Evolutionary conservation across 805 yeast species (phyloP).

Genomic region (Isabelozyma pseudorhagii): DNA sequence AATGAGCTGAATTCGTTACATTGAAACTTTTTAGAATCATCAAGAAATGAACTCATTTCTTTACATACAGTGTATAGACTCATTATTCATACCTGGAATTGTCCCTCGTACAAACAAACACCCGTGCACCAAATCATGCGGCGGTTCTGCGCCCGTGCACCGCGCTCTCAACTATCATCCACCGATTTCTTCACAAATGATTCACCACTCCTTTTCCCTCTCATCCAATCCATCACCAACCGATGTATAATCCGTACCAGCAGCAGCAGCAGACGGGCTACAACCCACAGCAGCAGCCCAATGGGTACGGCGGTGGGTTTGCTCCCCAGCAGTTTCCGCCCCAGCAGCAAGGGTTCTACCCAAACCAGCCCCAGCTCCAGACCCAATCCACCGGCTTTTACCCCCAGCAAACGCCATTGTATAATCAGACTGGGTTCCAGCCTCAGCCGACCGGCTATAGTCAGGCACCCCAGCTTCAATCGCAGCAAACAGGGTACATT

Average conservation of each 20-base stretch:
- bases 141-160: neutral
- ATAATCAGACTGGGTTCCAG: slow-evolving; percentile 10
- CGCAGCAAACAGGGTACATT: slow-evolving; percentile 35
- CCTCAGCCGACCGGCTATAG: slow-evolving; percentile 17
- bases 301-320: slow-evolving; percentile 16
- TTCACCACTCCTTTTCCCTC: neutral
- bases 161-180: neutral
- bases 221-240: slow-evolving; percentile 3
- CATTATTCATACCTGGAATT: too few relatives aligned
- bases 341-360: slow-evolving; percentile 45
- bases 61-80: too few relatives aligned
- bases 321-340: slow-evolving; percentile 25
- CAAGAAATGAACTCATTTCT: too few relatives aligned
- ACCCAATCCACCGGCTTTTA: slow-evolving; percentile 5
- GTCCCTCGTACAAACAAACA: too few relatives aligned
- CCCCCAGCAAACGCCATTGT: slow-evolving; percentile 15
- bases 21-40: too few relatives aligned
- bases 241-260: slow-evolving; percentile 41
- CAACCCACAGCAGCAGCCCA: slow-evolving; percentile 16
- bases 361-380: slow-evolving; percentile 5
- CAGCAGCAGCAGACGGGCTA: slow-evolving; percentile 21
- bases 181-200: too few relatives aligned
- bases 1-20: too few relatives aligned
- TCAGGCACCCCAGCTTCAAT: slow-evolving; percentile 17
- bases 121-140: too few relatives aligned